Evolutionary conservation across 768 basidiomycete genomes (phyloP).

Genomic region (Tubosaeta brunneosetosa): DNA sequence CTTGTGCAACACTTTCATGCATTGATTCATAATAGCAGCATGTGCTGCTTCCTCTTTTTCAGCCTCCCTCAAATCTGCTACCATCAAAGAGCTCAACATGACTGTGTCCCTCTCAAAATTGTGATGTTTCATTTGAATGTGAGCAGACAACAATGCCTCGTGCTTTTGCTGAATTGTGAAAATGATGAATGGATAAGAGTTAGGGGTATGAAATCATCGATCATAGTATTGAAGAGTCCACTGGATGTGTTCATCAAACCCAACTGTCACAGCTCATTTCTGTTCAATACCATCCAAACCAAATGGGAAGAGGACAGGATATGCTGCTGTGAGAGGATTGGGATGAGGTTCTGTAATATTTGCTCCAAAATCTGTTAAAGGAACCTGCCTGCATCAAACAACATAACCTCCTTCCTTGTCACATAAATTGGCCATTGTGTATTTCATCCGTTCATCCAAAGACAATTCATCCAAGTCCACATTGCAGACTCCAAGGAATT

Average conservation of each 20-base stretch:
- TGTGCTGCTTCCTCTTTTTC: conserved; percentile 30
- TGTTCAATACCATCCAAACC: conserved; percentile 33
- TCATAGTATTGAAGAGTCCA: conserved; percentile 32
- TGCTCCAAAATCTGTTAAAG: not conserved
- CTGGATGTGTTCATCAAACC: conserved; percentile 26
- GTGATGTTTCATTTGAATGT: conserved; percentile 30
- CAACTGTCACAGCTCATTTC: conserved; percentile 7
- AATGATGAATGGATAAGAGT: conserved; percentile 27
- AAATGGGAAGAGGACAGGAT: conserved; percentile 11
- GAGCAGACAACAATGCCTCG: conserved; percentile 25
- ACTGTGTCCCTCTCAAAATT: conserved; percentile 21
- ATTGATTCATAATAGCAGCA: conserved; percentile 21
- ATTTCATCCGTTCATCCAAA: not conserved
- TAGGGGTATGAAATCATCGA: conserved; percentile 27
- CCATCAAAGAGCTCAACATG: conserved; percentile 22
- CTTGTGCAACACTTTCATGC: conserved; percentile 20
- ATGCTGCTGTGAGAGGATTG: not conserved
- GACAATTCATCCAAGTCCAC: not conserved
- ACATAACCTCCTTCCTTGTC: not conserved
- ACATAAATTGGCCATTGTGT: not conserved
- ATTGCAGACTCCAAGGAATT: not conserved
- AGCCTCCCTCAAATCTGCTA: conserved; percentile 28
- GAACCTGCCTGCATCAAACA: not conserved
- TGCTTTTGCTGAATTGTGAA: conserved; percentile 31
- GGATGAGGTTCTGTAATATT: too few relatives aligned